Evolutionary conservation across 495 filamentous ascomycete species (phyloP), one percentile per base, ranked within the genome.

Genomic region (Penicillium ucsense): DNA sequence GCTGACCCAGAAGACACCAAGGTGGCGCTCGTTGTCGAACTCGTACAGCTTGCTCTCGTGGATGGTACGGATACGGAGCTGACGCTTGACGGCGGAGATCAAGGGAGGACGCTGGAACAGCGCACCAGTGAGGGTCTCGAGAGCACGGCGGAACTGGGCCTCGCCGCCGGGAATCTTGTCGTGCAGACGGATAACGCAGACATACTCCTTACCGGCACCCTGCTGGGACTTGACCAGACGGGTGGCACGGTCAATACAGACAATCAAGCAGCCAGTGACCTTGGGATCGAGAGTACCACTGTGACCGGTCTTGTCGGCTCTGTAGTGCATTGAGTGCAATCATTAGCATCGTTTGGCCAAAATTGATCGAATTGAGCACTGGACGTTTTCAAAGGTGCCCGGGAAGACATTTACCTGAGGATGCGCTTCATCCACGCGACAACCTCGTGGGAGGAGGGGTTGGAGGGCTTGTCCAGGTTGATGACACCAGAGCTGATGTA

Each of bases 1-100:
- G 67, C 86, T 91, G 49, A 97, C 94, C 92, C 92, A 96, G 79
- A 98, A 98, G 32, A 97, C 89, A 66, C 85, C 94, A n/a, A 98
- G 79, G 61, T 96, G 88, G 50, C 92, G 81, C 47, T 97, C 89
- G 64, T 97, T 95, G 68, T 97, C 92, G 61, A 95, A 98, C 70
- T 98, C 91, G 57, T 89, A 84, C 33, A 95, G 73, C 70, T 90
- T 90, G 75, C 85, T 89, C 71, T 96, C 86, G 67, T 96, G 83
- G 59, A 97, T 95, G 8, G 92, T 95, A 65, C 92, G 82, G 61
- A 97, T 91, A 73, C 92, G 91, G 43, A 98, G 79, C 71, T 95
- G 89, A 64, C 92, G 83, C 83, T 98, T 98, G 62, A 98, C 92
- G 52, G 92, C 92, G 8, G 92, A 97, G 54, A 98, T 97, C 59